Base-by-base conservation (phyloP, 148 eudicot genomes). In the Euryodendron excelsum region DNA sequence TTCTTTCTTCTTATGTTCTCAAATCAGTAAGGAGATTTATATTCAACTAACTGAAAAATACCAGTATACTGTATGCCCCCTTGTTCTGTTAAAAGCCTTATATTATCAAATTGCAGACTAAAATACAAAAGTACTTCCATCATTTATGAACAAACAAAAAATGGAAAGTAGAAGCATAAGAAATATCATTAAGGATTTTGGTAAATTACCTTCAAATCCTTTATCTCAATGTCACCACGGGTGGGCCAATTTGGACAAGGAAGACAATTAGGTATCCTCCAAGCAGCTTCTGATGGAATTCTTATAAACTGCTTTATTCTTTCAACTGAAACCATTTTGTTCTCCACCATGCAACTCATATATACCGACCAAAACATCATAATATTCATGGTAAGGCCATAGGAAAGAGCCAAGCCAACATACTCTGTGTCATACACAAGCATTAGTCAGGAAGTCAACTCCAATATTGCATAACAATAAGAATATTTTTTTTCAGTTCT, bases 291-390 rank as follows among this genome's bases (percentile, higher is more conserved):
- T 4, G 86, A 75, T 41, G 84, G 87, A 23, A 82, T 82, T 31
- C 39, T 61, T 25, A 75, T 80, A 61, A 82, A 86, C 36, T 88
- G 91, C 55, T 86, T 84, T 13, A 88, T 75, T 62, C 91, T 88
- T 62, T 88, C 91, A 30, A 88, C 88, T 0, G 91, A 71, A 62
- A 86, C 84, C 87, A 88, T 88, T 68, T 56, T 41, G 60, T 84
- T 88, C 67, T 86, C 91, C 33, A 84, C 75, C 3, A 44, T 70
- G 59, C 82, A 85, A 62, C 83, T 76, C 53, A 82, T 53, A 52
- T 74, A 81, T 44, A 82, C 45, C 14, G 88, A 34, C 53, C 44
- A 88, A 73, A 81, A 85, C 65, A 85, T 52, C 36, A 77, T 65
- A 15, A 69, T 25, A 62, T 85, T 88, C 27, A 88, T 82, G 27